Conservation (phyloP, 2,329 filamentous ascomycete genomes). For the Alternaria angustiovoidea region DNA sequence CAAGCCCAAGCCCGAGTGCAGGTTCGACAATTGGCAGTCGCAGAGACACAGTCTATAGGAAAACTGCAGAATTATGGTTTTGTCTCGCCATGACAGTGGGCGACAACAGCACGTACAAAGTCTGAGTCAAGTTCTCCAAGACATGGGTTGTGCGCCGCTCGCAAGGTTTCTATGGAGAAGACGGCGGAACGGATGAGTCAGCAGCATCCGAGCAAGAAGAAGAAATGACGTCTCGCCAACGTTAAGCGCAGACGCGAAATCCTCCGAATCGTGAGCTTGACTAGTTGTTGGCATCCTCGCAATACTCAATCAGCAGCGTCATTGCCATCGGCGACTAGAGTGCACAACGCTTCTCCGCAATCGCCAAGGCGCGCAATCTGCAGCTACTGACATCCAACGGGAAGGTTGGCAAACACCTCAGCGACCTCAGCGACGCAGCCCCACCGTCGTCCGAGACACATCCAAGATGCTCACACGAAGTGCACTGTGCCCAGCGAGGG, state of each 20-base stretch:
- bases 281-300: neutral
- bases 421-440: conserved; percentile 9
- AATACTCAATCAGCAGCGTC: neutral
- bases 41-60: neutral
- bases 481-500: conserved; percentile 42
- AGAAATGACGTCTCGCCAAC: conserved; percentile 11
- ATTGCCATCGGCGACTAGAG: neutral
- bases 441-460: neutral
- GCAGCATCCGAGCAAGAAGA: neutral
- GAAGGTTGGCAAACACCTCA: conserved; percentile 14
- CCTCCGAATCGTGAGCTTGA: neutral
- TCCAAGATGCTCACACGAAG: conserved; percentile 43
- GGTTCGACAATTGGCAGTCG: neutral
- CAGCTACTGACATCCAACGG: conserved; percentile 8
- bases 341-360: conserved; percentile 6
- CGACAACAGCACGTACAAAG: neutral
- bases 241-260: neutral
- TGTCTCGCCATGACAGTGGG: neutral
- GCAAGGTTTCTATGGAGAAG: neutral
- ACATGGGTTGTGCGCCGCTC: neutral
- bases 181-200: conserved; percentile 6
- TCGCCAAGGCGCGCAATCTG: conserved; percentile 13
- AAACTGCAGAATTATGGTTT: neutral
- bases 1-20: neutral
- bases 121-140: neutral